Percentiles rank a stretch among this genome's conserved stretches.
Evolutionary conservation across 495 filamentous ascomycete genomes (phyloP).

Genomic region (Penicillium bovifimosum): DNA sequence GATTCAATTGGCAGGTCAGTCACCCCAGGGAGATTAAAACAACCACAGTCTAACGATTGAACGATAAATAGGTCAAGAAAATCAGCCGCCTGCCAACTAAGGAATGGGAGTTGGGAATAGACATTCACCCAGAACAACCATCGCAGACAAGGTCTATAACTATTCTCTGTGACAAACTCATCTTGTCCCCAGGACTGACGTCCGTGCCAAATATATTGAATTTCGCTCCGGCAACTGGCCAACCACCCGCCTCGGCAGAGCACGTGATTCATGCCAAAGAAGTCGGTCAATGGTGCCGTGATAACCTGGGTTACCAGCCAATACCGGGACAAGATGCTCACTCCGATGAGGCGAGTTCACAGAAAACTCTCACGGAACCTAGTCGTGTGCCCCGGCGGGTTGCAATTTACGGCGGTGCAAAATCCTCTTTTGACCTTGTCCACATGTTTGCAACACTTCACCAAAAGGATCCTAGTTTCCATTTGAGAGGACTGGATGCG

Average conservation of each 20-base stretch:
- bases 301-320: conserved; percentile 26
- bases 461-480: conserved; percentile 9
- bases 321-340: too few relatives aligned
- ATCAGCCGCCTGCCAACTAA: conserved; percentile 22
- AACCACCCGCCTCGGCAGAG: conserved; percentile 1
- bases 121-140: background rate
- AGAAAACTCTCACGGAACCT: too few relatives aligned
- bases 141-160: too few relatives aligned
- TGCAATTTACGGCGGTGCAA: conserved; percentile 60
- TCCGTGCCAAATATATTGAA: conserved; percentile 48
- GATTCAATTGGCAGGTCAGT: conserved; percentile 48
- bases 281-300: conserved; percentile 29
- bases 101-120: conserved; percentile 23
- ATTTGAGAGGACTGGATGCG: conserved; percentile 29
- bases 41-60: background rate
- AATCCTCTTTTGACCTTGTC: conserved; percentile 65
- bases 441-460: conserved; percentile 54
- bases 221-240: too few relatives aligned
- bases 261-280: conserved; percentile 45
- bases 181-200: conserved; percentile 61
- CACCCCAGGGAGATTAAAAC: background rate
- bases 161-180: conserved; percentile 51
- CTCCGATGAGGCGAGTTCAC: too few relatives aligned
- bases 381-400: conserved; percentile 38
- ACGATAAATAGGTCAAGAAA: conserved; percentile 24